Conservation (phyloP, 495 filamentous ascomycete genomes). For the Neurospora cerealis region DNA sequence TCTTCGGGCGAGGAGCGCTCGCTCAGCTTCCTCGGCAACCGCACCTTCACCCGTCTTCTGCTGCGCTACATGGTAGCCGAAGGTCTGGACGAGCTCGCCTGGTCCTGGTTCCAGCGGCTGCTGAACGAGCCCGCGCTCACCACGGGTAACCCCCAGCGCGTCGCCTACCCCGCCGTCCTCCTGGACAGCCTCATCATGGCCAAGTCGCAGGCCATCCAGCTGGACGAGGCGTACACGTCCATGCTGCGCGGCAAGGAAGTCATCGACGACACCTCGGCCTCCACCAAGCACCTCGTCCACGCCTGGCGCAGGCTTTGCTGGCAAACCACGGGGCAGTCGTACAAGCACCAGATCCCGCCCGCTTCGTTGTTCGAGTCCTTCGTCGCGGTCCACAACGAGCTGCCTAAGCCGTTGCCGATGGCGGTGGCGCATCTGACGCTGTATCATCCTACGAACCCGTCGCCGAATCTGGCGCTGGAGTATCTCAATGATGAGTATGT, state of each 20-base stretch:
- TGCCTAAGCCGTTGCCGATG: constrained; percentile 3
- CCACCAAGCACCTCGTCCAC: constrained; percentile 1
- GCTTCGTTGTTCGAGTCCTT: constrained; percentile 31
- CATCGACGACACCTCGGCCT: constrained; percentile 5
- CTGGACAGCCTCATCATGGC: constrained; percentile 19
- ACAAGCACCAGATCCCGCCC: constrained; percentile 19
- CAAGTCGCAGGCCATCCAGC: constrained; percentile 9
- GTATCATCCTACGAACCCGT: constrained; percentile 30
- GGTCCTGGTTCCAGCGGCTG: constrained; percentile 32
- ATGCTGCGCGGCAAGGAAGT: constrained; percentile 22
- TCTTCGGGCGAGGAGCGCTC: constrained; percentile 33
- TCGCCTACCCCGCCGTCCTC: constrained; percentile 1
- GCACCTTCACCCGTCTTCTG: constrained; percentile 22
- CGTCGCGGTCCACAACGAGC: constrained; percentile 16
- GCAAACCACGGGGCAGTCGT: constrained; percentile 24
- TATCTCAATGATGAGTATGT: constrained; percentile 8
- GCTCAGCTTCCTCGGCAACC: constrained; percentile 24
- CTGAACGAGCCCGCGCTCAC: constrained; percentile 3
- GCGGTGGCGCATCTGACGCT: constrained; percentile 31
- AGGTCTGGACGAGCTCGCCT: constrained; percentile 31
- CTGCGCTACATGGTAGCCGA: constrained; percentile 43
- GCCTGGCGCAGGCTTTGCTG: constrained; percentile 24
- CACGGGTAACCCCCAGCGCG: constrained; percentile 1
- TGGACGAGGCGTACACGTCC: constrained; percentile 27
- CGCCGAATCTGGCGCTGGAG: constrained; percentile 24